Conservation (phyloP, 208 protist species). For the Wallacemonas sp. region DNA sequence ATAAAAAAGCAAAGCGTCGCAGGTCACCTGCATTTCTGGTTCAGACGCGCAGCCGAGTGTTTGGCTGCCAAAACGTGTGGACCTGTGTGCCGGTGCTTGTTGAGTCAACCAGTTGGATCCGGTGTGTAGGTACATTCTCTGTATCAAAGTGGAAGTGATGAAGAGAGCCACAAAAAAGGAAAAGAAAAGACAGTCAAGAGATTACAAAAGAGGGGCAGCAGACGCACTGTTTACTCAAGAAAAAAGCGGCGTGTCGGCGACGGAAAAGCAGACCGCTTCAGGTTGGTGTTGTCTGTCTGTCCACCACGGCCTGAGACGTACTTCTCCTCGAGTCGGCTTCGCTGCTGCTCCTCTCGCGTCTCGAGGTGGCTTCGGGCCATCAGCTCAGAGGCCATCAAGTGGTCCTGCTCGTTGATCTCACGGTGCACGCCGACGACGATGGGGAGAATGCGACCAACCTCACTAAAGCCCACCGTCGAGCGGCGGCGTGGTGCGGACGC, state of each 20-base stretch:
- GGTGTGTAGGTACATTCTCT: too few relatives aligned
- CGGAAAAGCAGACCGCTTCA: background rate
- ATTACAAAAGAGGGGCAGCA: background rate
- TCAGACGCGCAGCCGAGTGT: too few relatives aligned
- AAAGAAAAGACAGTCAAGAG: background rate
- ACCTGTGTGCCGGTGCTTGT: too few relatives aligned
- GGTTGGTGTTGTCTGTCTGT: background rate
- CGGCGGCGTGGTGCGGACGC: background rate
- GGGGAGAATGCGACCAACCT: constrained; percentile 20
- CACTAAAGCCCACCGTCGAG: constrained; percentile 5
- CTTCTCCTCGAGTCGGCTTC: constrained; percentile 7
- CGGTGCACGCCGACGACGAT: constrained; percentile 25
- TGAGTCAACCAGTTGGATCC: too few relatives aligned
- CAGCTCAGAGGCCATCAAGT: constrained; percentile 39
- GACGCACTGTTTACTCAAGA: background rate
- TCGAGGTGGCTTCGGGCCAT: constrained; percentile 34
- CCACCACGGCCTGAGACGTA: too few relatives aligned
- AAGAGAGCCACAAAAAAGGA: background rate
- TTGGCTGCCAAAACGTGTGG: too few relatives aligned
- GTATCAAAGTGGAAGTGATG: background rate
- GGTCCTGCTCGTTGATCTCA: constrained; percentile 22
- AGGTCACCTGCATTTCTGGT: too few relatives aligned
- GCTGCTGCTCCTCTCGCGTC: constrained; percentile 28
- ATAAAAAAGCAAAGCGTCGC: constrained; percentile 10
- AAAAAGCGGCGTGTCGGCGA: background rate